Evolutionary conservation across 768 basidiomycete genomes (phyloP).

Genomic region (Suillus variegatus): DNA sequence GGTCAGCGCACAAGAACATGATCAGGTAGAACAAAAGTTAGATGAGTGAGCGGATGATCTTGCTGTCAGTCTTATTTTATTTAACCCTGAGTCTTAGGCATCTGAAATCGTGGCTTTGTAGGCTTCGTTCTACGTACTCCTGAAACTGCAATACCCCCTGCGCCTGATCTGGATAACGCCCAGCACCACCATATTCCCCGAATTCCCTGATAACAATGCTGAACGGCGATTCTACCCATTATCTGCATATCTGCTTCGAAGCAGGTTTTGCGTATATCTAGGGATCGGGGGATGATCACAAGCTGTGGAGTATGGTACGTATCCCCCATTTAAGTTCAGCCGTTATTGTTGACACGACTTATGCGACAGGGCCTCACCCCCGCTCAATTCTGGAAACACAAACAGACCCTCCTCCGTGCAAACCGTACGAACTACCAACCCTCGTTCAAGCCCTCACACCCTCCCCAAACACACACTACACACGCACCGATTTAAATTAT

Average conservation of each 20-base stretch:
- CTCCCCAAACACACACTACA: neutral
- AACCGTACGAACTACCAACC: slow-evolving; percentile 48
- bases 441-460: slow-evolving; percentile 23
- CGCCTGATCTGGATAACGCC: slow-evolving; percentile 91
- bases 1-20: slow-evolving; percentile 76
- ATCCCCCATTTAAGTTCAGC: neutral
- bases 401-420: slow-evolving; percentile 45
- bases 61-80: slow-evolving; percentile 46
- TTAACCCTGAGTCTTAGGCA: neutral
- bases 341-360: neutral
- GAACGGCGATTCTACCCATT: slow-evolving; percentile 57
- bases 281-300: slow-evolving; percentile 94
- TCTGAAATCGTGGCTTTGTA: slow-evolving; percentile 28
- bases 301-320: slow-evolving; percentile 80
- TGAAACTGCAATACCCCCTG: slow-evolving; percentile 61
- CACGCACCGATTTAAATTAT: neutral
- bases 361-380: slow-evolving; percentile 71
- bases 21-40: slow-evolving; percentile 68
- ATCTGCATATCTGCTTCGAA: slow-evolving; percentile 75
- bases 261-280: slow-evolving; percentile 86
- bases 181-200: slow-evolving; percentile 53
- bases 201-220: slow-evolving; percentile 20
- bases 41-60: slow-evolving; percentile 71
- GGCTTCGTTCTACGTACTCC: slow-evolving; percentile 74
- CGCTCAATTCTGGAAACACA: slow-evolving; percentile 65